These are phyloP conservation scores for Nemania sp. DNA, from an alignment of 2,329 filamentous ascomycete species.

Conservation along the genomic window DNA sequence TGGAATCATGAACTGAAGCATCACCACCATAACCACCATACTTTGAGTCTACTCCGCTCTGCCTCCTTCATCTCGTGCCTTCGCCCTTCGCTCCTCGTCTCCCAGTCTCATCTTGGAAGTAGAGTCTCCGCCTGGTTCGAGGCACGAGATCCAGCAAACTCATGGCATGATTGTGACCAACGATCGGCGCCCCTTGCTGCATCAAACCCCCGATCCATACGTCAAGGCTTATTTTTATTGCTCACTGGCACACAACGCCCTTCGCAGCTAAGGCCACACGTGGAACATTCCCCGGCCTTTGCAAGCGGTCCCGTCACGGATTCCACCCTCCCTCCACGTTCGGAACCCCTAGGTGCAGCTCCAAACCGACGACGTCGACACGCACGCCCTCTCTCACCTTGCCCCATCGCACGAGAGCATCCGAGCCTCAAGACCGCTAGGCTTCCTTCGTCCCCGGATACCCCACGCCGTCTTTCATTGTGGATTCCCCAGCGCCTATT, in stretches of 20 bases:
- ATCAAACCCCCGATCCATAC: conserved; percentile 23
- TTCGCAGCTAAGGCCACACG: conserved; percentile 27
- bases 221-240: not conserved
- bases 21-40: too few species aligned
- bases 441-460: conserved; percentile 4
- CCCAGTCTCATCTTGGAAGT: conserved; percentile 12
- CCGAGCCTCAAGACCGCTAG: conserved; percentile 14
- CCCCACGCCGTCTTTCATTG: conserved; percentile 31
- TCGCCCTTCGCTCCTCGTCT: not conserved
- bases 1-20: conserved; percentile 7
- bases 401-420: conserved; percentile 13
- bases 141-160: conserved; percentile 11
- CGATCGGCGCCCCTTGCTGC: conserved; percentile 10
- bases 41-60: not conserved
- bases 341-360: conserved; percentile 25
- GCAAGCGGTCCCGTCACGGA: conserved; percentile 22
- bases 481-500: conserved; percentile 58
- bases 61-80: not conserved
- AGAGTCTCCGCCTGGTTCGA: conserved; percentile 12
- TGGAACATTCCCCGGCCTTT: conserved; percentile 31
- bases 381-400: conserved; percentile 10
- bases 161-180: conserved; percentile 12
- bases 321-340: conserved; percentile 30
- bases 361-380: conserved; percentile 29
- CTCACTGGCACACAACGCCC: conserved; percentile 23